Evolutionary conservation across 1,139 yeast species (phyloP).

Genomic region (Pichia kudriavzevii): DNA sequence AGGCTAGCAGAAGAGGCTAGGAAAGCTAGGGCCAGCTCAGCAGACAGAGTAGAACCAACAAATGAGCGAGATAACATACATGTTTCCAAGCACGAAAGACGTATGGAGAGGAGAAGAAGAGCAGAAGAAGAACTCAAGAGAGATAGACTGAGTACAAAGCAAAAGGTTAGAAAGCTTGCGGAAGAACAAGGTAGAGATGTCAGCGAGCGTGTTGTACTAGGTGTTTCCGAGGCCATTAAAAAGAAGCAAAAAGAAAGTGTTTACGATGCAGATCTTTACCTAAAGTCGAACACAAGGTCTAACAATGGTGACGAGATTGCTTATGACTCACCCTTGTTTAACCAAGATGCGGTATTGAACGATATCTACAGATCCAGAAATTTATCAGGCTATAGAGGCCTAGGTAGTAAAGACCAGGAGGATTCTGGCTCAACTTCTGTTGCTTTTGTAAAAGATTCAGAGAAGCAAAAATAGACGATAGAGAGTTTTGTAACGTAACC

Average conservation of each 20-base stretch:
- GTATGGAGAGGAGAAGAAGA: slow-evolving; percentile 38
- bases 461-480: slow-evolving; percentile 15
- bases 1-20: slow-evolving; percentile 55
- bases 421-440: slow-evolving; percentile 31
- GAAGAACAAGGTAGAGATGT: slow-evolving; percentile 42
- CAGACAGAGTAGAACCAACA: not conserved
- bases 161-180: slow-evolving; percentile 36
- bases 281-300: slow-evolving; percentile 35
- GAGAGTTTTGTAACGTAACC: too few species aligned
- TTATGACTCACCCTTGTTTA: slow-evolving; percentile 51
- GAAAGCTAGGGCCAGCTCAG: not conserved
- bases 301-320: slow-evolving; percentile 39
- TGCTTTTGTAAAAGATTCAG: slow-evolving; percentile 40
- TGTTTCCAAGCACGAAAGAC: slow-evolving; percentile 19
- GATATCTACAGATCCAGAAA: slow-evolving; percentile 39
- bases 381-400: slow-evolving; percentile 13
- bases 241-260: slow-evolving; percentile 31
- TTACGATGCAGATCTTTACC: slow-evolving; percentile 49
- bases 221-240: slow-evolving; percentile 31
- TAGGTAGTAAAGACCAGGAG: slow-evolving; percentile 23
- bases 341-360: slow-evolving; percentile 42
- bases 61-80: too few species aligned
- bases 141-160: slow-evolving; percentile 40
- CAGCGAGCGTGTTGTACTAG: slow-evolving; percentile 47
- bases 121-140: slow-evolving; percentile 40